Evolutionary conservation across 2,329 filamentous ascomycete species (phyloP), one percentile per base, ranked within the genome.

Genomic region (Achaetomium macrosporum): DNA sequence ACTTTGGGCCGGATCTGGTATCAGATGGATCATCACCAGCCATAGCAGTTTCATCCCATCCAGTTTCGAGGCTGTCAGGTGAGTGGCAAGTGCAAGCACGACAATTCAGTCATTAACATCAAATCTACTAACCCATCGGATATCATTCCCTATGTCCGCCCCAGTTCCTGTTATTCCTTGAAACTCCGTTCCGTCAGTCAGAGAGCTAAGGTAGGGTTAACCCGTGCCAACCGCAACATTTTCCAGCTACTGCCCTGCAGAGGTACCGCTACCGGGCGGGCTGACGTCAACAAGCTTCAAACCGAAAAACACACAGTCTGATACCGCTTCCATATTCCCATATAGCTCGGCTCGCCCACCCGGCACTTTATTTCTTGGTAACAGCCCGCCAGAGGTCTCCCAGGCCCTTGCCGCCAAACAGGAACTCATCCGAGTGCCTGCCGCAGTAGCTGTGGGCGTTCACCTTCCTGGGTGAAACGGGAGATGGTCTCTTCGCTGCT

Each of bases 401-500:
- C 19, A 77, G 61, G 2, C 72, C 76, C 40, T 72, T 73, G 1
- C 77, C 77, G 33, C 75, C 68, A 55, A 81, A 76, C 13, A 81
- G 66, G 54, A 73, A 77, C 59, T 80, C 75, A 58, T 78, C 72
- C 37, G 75, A 75, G 64, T 81, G 77, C 13, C 78, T 71, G 13
- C 78, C 78, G 56, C 78, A 81, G 53, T 77, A 76, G 35, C 76
- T 79, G 65, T 79, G 72, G 40, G 75, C 71, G 56, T 81, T 81
- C 58, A 74, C 54, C 50, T 63, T 59, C 20, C 51, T 59, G 13
- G 50, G 51, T 2, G 54, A 47, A 19, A 54, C 54, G 12, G 19
- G 19, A 19, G 48, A 16, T 35, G 33, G 41, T 47, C 52, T 60
- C 43, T 54, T 59, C 50, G 17, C 11, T 2, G 8, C 42, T 17